A percentile compares a stretch with the other conserved stretches of the same genome.
phyloP scores from a whole-genome alignment of 1,284 basidiomycete genomes.

The Puccinia polysora region DNA sequence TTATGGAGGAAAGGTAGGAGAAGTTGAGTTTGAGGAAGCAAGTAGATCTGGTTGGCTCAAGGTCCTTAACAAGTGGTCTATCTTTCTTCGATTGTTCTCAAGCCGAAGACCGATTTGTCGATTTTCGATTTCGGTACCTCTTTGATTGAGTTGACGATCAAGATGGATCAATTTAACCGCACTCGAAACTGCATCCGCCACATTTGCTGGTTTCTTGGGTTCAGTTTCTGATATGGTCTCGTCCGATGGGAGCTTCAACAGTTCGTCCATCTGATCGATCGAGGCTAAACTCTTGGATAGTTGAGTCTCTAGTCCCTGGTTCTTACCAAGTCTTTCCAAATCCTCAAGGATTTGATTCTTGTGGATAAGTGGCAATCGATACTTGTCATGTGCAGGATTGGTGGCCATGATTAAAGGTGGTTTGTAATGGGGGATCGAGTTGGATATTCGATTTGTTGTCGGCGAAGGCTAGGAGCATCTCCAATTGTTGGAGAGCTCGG shows the following conservation, averaged over 20 bases:
- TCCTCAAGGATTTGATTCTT: neutral
- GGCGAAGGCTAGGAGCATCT: no score
- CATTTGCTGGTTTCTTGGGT: neutral
- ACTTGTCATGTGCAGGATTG: neutral
- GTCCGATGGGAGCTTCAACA: neutral
- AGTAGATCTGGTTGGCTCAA: slow-evolving; percentile 2
- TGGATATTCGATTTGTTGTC: no score
- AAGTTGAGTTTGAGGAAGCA: neutral
- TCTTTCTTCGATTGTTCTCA: slow-evolving; percentile 16
- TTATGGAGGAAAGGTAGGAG: no score
- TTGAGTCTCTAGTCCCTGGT: neutral
- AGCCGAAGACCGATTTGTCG: slow-evolving; percentile 18
- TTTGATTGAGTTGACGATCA: slow-evolving; percentile 8
- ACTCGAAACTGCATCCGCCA: slow-evolving; percentile 9
- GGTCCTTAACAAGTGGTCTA: slow-evolving; percentile 17
- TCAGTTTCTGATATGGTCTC: no score
- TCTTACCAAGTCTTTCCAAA: neutral
- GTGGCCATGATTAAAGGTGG: no score
- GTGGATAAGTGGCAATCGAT: neutral
- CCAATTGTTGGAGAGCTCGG: no score
- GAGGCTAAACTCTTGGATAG: neutral
- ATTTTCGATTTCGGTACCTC: slow-evolving; percentile 3
- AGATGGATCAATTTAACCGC: slow-evolving; percentile 11
- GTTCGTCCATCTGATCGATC: neutral
- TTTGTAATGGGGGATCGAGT: no score